Percentiles rank a stretch among this genome's conserved stretches.
phyloP scores from a whole-genome alignment of 768 basidiomycete species.

The Tricholoma bakamatsutake region DNA sequence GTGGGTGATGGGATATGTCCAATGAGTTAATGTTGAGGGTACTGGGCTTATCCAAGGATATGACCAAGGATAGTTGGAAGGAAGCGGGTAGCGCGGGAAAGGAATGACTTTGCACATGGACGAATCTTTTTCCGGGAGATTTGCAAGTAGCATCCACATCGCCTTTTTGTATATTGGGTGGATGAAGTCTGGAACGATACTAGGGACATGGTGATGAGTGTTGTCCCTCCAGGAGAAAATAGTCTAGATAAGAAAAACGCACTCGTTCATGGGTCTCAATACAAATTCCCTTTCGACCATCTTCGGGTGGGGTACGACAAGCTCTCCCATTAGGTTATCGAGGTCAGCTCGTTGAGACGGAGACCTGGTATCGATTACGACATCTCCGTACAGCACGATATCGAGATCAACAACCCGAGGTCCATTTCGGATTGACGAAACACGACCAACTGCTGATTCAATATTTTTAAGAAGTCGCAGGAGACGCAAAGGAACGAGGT shows the following conservation, averaged over 20 bases:
- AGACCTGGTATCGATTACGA: conserved; percentile 51
- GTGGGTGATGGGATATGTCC: conserved; percentile 34
- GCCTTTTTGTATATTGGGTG: conserved; percentile 56
- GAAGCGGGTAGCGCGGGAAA: conserved; percentile 53
- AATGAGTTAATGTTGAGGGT: conserved; percentile 44
- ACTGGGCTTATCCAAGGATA: conserved; percentile 25
- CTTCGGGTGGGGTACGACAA: conserved; percentile 82
- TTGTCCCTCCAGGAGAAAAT: neutral
- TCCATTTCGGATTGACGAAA: conserved; percentile 75
- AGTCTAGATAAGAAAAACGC: conserved; percentile 22
- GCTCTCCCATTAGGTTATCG: conserved; percentile 56
- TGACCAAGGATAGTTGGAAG: conserved; percentile 14
- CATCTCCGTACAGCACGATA: conserved; percentile 66
- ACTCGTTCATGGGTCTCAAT: conserved; percentile 85
- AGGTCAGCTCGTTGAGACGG: conserved; percentile 31
- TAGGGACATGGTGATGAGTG: conserved; percentile 22
- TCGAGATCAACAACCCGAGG: conserved; percentile 91
- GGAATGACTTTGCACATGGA: conserved; percentile 72
- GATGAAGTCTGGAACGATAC: conserved; percentile 71
- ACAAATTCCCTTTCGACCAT: conserved; percentile 89
- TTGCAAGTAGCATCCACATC: conserved; percentile 39
- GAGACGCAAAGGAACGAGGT: conserved; percentile 51
- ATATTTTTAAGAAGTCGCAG: conserved; percentile 64
- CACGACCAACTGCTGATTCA: conserved; percentile 71
- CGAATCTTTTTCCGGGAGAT: conserved; percentile 31